A percentile compares a stretch with the other conserved stretches of the same genome.
Conservation (phyloP, 2,329 filamentous ascomycete species). For the Sarocladiaceae sp. region DNA sequence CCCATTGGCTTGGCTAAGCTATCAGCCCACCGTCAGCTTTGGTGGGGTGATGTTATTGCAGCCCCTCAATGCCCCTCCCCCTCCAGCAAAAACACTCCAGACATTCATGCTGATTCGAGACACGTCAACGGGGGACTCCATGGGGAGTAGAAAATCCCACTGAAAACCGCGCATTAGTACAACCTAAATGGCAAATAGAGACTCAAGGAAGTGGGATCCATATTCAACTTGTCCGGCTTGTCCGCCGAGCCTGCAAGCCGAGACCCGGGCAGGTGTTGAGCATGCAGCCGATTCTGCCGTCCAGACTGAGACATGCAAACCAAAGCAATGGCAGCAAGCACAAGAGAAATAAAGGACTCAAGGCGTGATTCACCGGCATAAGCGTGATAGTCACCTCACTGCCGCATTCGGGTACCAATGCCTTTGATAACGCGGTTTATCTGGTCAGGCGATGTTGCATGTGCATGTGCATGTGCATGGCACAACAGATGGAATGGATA, state of each 20-base stretch:
- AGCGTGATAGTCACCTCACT: not conserved
- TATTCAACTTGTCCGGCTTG: not conserved
- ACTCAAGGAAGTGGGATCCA: too few species aligned
- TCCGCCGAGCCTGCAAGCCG: slow-evolving; percentile 1
- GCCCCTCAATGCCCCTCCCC: too few species aligned
- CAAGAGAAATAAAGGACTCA: slow-evolving; percentile 2
- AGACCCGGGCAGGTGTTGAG: slow-evolving; percentile 1
- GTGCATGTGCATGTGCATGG: too few species aligned
- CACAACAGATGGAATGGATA: too few species aligned
- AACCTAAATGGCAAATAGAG: too few species aligned
- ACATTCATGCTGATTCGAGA: not conserved
- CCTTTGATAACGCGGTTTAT: not conserved
- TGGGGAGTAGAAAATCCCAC: not conserved
- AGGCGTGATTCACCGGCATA: not conserved
- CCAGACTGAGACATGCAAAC: too few species aligned
- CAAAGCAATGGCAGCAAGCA: not conserved
- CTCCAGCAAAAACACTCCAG: not conserved
- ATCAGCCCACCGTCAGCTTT: too few species aligned
- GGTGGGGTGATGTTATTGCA: too few species aligned
- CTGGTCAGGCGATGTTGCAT: not conserved
- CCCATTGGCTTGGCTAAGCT: too few species aligned
- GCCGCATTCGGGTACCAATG: not conserved
- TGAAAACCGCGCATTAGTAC: too few species aligned
- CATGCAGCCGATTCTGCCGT: not conserved
- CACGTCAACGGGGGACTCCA: slow-evolving; percentile 1